A percentile compares a stretch with the other conserved stretches of the same genome.
phyloP scores from a whole-genome alignment of 192 early-diverging fungal genomes.

The Umbelopsis ramanniana region DNA sequence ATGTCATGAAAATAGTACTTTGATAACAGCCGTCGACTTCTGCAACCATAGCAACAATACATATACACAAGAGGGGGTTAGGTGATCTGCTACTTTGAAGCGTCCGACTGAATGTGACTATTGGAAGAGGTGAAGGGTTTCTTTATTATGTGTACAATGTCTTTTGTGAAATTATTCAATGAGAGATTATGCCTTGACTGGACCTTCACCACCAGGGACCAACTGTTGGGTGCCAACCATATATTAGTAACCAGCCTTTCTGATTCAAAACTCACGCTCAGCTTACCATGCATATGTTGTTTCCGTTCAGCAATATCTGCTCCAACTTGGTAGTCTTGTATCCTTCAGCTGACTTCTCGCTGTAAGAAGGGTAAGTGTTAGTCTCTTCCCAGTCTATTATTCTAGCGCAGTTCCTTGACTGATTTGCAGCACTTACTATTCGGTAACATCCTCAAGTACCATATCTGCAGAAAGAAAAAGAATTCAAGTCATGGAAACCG shows the following conservation, averaged over 20 bases:
- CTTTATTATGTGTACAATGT: constrained; percentile 4
- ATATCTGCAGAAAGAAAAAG: constrained; percentile 63
- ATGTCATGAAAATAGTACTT: no score
- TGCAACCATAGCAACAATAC: no score
- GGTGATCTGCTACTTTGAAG: no score
- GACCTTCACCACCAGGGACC: constrained; percentile 61
- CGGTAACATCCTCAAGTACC: constrained; percentile 97
- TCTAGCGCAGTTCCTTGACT: neutral
- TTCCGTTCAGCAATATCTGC: constrained; percentile 95
- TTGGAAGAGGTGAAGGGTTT: no score
- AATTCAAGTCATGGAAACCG: neutral
- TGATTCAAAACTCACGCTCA: neutral
- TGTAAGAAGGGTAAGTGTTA: constrained; percentile 27
- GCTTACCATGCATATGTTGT: constrained; percentile 93
- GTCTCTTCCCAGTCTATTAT: neutral
- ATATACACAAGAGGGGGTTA: no score
- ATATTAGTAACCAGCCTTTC: no score
- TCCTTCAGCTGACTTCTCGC: constrained; percentile 81
- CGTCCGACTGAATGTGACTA: no score
- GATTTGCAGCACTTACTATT: constrained; percentile 67
- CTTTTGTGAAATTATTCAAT: neutral
- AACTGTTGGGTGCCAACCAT: constrained; percentile 32
- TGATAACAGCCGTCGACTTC: no score
- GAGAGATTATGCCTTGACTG: constrained; percentile 17
- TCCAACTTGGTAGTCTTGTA: constrained; percentile 77